Conservation (phyloP, 768 basidiomycete genomes). For the Hygrocybe coccinea region DNA sequence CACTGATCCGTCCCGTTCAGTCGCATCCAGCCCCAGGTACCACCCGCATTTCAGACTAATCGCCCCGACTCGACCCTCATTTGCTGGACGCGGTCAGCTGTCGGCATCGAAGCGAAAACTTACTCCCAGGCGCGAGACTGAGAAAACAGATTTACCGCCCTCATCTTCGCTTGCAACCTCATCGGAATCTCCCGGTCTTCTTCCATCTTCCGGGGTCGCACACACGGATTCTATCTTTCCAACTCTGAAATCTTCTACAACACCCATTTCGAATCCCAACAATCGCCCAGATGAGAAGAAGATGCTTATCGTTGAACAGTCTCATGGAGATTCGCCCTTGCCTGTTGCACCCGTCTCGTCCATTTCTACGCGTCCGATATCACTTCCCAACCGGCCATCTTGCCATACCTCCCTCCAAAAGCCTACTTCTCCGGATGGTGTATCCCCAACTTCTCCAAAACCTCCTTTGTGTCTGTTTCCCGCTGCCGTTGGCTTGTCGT, state of each 20-base stretch:
- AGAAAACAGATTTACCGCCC: neutral
- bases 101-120: too few species aligned
- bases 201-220: neutral
- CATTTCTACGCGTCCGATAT: neutral
- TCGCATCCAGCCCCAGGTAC: neutral
- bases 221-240: constrained; percentile 9
- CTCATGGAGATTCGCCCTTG: neutral
- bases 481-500: constrained; percentile 10
- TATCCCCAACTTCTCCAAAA: neutral
- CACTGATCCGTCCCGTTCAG: too few species aligned
- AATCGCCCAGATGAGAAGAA: neutral
- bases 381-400: neutral
- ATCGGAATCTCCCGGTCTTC: neutral
- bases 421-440: neutral
- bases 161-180: neutral
- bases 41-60: neutral
- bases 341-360: neutral
- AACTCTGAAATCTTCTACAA: constrained; percentile 8
- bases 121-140: too few species aligned
- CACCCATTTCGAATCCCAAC: constrained; percentile 9
- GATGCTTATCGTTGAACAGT: neutral
- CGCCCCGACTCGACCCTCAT: too few species aligned
- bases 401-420: neutral
- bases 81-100: too few species aligned
- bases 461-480: neutral